phyloP scores from a whole-genome alignment of 164 flowering plant species.

The Paratinospora sagittata region DNA sequence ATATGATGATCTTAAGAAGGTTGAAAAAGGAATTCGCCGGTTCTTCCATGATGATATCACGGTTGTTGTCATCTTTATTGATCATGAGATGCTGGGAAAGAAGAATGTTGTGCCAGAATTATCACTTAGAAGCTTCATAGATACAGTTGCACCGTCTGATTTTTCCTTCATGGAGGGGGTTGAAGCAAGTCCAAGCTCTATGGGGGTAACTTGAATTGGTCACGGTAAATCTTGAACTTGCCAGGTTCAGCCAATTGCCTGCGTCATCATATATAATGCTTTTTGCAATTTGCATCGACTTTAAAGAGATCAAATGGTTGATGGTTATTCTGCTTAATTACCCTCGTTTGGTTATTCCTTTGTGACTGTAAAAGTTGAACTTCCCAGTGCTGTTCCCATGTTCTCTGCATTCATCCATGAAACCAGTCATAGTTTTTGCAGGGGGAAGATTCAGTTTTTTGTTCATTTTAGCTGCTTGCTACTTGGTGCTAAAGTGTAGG shows the following conservation, averaged over 20 bases:
- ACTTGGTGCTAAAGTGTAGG: not conserved
- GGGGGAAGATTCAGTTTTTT: not conserved
- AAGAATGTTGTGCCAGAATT: slow-evolving; percentile 29
- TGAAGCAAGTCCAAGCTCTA: slow-evolving; percentile 15
- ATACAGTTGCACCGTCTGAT: slow-evolving; percentile 44
- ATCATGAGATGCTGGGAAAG: slow-evolving; percentile 40
- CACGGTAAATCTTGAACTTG: not conserved
- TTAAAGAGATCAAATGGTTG: not conserved
- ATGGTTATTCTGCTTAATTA: too few species aligned
- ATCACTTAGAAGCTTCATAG: slow-evolving; percentile 45
- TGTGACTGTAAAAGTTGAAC: slow-evolving; percentile 4
- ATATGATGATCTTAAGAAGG: slow-evolving; percentile 45
- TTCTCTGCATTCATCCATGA: too few species aligned
- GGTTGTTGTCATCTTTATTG: slow-evolving; percentile 65
- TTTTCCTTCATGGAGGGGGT: slow-evolving; percentile 33
- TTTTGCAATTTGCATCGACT: too few species aligned
- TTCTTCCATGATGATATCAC: slow-evolving; percentile 72
- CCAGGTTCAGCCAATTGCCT: slow-evolving; percentile 2
- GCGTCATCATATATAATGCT: not conserved
- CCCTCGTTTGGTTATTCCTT: not conserved
- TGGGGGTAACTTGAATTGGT: not conserved
- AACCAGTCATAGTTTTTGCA: not conserved
- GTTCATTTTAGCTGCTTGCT: not conserved
- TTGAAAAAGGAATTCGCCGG: slow-evolving; percentile 47
- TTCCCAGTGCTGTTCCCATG: not conserved